phyloP scores from a whole-genome alignment of 2,329 filamentous ascomycete genomes.

The Cytospora schulzeri region DNA sequence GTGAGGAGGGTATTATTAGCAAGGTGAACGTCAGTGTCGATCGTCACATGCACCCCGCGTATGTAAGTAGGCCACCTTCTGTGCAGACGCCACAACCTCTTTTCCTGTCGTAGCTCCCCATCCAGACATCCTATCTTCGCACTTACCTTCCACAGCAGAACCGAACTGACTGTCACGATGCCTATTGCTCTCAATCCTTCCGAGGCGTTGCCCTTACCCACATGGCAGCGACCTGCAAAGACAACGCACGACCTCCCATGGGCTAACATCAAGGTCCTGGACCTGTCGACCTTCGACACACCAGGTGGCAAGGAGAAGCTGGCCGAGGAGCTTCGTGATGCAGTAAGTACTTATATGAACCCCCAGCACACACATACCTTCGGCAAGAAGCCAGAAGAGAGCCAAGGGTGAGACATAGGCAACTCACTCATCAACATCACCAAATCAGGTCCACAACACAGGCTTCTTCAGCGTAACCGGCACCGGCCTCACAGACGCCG shows the following conservation, averaged over 20 bases:
- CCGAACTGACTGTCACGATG: neutral
- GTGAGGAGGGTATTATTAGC: neutral
- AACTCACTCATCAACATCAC: neutral
- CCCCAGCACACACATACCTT: neutral
- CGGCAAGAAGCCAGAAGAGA: too few relatives aligned
- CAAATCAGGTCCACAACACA: constrained; percentile 33
- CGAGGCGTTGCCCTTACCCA: constrained; percentile 29
- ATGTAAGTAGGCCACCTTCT: neutral
- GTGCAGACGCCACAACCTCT: neutral
- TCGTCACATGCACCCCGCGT: neutral
- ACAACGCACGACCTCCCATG: constrained; percentile 40
- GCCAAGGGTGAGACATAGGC: too few relatives aligned
- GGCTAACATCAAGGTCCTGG: constrained; percentile 57
- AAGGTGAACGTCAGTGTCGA: neutral
- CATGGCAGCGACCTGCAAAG: constrained; percentile 36
- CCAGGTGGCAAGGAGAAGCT: constrained; percentile 54
- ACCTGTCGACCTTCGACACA: constrained; percentile 50
- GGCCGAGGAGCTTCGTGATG: constrained; percentile 54
- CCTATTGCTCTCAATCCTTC: constrained; percentile 20
- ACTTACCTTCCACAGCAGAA: neutral
- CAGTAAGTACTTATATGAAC: constrained; percentile 36
- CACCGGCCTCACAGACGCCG: constrained; percentile 53
- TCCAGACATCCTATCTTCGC: constrained; percentile 17
- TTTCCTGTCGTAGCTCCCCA: neutral
- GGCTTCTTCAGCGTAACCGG: constrained; percentile 59